Base-by-base conservation (phyloP, 352 stramenopile species). In the Pythium vanterpoolii region DNA sequence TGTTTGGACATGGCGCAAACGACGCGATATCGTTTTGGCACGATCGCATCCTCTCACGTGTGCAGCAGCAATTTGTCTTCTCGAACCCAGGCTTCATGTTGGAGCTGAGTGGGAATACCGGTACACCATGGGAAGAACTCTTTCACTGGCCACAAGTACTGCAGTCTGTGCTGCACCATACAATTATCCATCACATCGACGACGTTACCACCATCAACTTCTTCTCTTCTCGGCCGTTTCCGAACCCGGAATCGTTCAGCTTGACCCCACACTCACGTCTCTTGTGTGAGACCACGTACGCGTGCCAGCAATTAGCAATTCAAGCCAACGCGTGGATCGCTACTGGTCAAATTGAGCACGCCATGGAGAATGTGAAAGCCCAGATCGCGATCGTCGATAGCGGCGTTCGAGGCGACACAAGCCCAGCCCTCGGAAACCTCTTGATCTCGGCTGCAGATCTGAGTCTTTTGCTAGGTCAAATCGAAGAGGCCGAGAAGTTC, bases 71-170 rank as follows among this genome's bases (percentile, higher is more conserved):
- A 44, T 91, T 89, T 40, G 67, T 68, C 0, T 46, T 64, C 34
- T 77, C 56, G 9, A 34, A 5, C 18, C 16, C 24, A 9, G 18
- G 3, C 5, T 18, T 14, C 4, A 19, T 6, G 16, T 10, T 11
- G 1, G 27, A 53, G 3, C 5, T 30, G 34, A 21, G 11, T 42
- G 34, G 1, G 4, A n/a, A 42, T 4, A 11, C 19, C 47, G 33
- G 4, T 14, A 11, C 27, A 21, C 27, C 24, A 5, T 14, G 10
- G 13, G 76, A 80, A 10, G 72, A 77, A 4, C 34, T 74, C 1
- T 9, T 88, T 9, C 74, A 90, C 34, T 62, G 71, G 23, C 79
- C 77, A 1, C 81, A 87, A 55, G 51, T 91, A 2, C 74, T 87
- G 9, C 66, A 74, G 16, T 71, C 72, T 0, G 50, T 89, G 2